phyloP scores from a whole-genome alignment of 192 early-diverging fungal genomes.

The Cetraspora pellucida region DNA sequence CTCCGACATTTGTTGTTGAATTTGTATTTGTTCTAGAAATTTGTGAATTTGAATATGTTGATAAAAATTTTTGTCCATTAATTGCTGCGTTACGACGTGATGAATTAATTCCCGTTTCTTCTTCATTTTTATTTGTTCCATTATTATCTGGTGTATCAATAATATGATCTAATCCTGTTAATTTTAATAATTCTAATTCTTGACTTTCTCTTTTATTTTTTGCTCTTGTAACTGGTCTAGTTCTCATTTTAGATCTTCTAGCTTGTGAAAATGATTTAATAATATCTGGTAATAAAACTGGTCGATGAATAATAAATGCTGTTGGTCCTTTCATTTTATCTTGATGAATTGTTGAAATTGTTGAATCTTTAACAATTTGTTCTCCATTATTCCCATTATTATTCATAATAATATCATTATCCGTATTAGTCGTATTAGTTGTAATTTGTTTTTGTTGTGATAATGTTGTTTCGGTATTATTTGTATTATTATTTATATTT shows the following conservation, averaged over 20 bases:
- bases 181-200: slow-evolving; percentile 6
- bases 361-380: neutral
- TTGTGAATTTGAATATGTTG: no score
- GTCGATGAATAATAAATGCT: slow-evolving; percentile 28
- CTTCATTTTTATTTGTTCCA: neutral
- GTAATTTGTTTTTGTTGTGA: no score
- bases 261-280: neutral
- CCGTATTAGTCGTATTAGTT: neutral
- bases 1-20: neutral
- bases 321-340: no score
- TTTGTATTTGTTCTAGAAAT: neutral
- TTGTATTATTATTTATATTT: neutral
- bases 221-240: slow-evolving; percentile 18
- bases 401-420: neutral
- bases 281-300: slow-evolving; percentile 19
- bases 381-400: neutral
- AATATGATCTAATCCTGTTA: neutral
- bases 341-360: no score
- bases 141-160: neutral
- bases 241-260: slow-evolving; percentile 10
- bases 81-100: neutral
- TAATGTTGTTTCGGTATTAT: neutral
- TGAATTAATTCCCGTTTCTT: neutral
- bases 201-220: slow-evolving; percentile 23
- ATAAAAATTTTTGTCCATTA: neutral